phyloP scores from a whole-genome alignment of 768 basidiomycete genomes.

The Rhodotorula sphaerocarpa region DNA sequence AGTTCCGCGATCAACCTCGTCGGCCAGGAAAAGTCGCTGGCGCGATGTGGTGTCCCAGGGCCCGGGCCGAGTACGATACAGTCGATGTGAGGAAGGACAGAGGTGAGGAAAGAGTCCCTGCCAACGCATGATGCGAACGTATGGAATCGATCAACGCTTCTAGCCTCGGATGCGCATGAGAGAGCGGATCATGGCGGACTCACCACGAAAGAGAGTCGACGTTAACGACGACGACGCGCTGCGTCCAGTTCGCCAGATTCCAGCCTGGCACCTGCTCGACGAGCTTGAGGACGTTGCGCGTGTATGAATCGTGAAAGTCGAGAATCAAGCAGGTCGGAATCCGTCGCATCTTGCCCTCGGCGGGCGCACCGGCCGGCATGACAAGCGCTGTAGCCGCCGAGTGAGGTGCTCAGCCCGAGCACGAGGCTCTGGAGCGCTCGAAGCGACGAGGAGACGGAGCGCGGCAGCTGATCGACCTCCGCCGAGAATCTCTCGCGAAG shows the following conservation, averaged over 20 bases:
- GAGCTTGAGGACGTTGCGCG: conserved; percentile 29
- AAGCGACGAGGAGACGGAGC: too few relatives aligned
- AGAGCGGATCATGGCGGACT: not conserved
- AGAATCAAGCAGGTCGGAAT: conserved; percentile 22
- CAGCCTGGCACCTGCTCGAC: conserved; percentile 11
- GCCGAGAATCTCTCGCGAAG: too few relatives aligned
- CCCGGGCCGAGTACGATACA: conserved; percentile 34
- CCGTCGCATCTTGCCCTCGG: not conserved
- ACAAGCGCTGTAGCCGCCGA: not conserved
- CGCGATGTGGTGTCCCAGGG: conserved; percentile 24
- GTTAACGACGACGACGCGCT: conserved; percentile 20
- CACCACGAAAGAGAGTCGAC: conserved; percentile 33
- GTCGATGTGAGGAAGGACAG: conserved; percentile 23
- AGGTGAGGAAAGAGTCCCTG: conserved; percentile 27
- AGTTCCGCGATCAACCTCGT: conserved; percentile 17
- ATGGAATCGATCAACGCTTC: too few relatives aligned
- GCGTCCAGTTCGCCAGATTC: conserved; percentile 29
- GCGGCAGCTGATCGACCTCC: not conserved
- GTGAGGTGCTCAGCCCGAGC: not conserved
- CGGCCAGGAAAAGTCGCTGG: conserved; percentile 32
- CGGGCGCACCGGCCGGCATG: too few relatives aligned
- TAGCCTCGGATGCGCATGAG: too few relatives aligned
- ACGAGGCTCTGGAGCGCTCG: too few relatives aligned
- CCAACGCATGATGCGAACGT: too few relatives aligned
- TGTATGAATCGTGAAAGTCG: conserved; percentile 34